These are phyloP conservation scores for Acer saccharum DNA, from an alignment of 345 rosid genomes.

Conservation along the genomic window DNA sequence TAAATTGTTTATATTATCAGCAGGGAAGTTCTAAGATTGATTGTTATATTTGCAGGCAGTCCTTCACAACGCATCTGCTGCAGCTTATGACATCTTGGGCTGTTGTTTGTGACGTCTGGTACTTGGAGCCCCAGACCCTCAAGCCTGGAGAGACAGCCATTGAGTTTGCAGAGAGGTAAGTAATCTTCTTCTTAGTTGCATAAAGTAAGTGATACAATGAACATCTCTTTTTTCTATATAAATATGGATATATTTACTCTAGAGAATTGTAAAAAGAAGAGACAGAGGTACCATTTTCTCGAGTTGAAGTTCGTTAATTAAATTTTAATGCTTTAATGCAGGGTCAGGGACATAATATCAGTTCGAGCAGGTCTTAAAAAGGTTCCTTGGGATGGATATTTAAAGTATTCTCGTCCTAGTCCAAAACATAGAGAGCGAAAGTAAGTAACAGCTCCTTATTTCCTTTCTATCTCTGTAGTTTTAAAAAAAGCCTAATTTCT, in stretches of 20 bases:
- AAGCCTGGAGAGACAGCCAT: slow-evolving; percentile 87
- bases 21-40: slow-evolving; percentile 1
- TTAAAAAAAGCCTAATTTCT: background rate
- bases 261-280: background rate
- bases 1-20: slow-evolving; percentile 8
- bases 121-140: slow-evolving; percentile 87
- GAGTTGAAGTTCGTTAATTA: background rate
- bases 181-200: slow-evolving; percentile 4
- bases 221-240: background rate
- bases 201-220: background rate
- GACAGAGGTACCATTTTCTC: background rate
- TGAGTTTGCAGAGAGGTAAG: slow-evolving; percentile 97
- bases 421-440: slow-evolving; percentile 92
- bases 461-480: background rate
- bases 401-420: slow-evolving; percentile 93
- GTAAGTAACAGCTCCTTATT: slow-evolving; percentile 48
- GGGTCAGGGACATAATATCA: slow-evolving; percentile 93
- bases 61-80: slow-evolving; percentile 94
- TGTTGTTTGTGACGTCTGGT: slow-evolving; percentile 99
- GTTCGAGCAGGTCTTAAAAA: slow-evolving; percentile 87
- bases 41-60: slow-evolving; percentile 65
- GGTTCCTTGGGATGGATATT: slow-evolving; percentile 99
- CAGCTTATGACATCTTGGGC: slow-evolving; percentile 99
- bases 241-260: background rate
- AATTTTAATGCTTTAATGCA: slow-evolving; percentile 31